Conservation (phyloP, 2,329 filamentous ascomycete species). For the Hymenoscyphus occultus region DNA sequence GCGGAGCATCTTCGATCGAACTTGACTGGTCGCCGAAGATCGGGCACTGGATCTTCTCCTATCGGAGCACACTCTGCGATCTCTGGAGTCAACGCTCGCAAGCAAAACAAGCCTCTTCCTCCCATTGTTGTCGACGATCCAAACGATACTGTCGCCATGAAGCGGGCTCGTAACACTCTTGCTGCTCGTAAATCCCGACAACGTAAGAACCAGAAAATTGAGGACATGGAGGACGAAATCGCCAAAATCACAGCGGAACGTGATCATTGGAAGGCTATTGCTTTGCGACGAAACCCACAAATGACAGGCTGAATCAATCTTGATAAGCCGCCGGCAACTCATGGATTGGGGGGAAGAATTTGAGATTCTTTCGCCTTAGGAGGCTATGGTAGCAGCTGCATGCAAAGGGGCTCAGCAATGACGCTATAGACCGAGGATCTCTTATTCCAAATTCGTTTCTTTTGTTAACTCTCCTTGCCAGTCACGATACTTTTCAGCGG, state of each 20-base stretch:
- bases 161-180: slow-evolving; percentile 90
- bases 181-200: slow-evolving; percentile 91
- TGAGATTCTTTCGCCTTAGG: slow-evolving; percentile 28
- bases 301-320: slow-evolving; percentile 22
- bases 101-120: slow-evolving; percentile 77
- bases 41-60: slow-evolving; percentile 41
- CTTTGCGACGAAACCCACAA: slow-evolving; percentile 26
- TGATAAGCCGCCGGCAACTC: slow-evolving; percentile 33
- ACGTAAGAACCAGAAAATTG: slow-evolving; percentile 75
- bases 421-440: slow-evolving; percentile 33
- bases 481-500: slow-evolving; percentile 10
- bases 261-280: slow-evolving; percentile 58
- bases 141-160: slow-evolving; percentile 73
- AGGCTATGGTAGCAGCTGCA: slow-evolving; percentile 33
- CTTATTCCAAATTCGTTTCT: slow-evolving; percentile 22
- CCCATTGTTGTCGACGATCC: slow-evolving; percentile 75
- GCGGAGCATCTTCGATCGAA: slow-evolving; percentile 41
- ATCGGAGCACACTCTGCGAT: slow-evolving; percentile 60
- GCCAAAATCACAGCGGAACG: slow-evolving; percentile 63
- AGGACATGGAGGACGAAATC: slow-evolving; percentile 72
- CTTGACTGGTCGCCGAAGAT: slow-evolving; percentile 41
- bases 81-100: slow-evolving; percentile 68
- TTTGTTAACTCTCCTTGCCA: slow-evolving; percentile 12
- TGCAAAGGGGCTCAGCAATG: slow-evolving; percentile 28
- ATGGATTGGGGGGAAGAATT: slow-evolving; percentile 35